Evolutionary conservation across 768 basidiomycete species (phyloP).

Genomic region (Suillus paluster): DNA sequence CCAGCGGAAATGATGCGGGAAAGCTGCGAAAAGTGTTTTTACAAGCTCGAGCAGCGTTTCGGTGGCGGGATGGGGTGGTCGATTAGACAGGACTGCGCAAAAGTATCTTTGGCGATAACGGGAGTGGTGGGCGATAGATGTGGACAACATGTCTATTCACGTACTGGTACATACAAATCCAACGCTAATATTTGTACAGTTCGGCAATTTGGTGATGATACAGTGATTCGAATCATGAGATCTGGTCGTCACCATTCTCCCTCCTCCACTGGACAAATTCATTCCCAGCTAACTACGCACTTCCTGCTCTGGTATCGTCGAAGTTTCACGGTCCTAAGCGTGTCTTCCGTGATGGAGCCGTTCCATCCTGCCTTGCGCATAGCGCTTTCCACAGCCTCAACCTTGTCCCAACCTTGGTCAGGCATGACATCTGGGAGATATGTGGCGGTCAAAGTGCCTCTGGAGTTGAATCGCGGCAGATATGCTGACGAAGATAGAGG

Average conservation of each 20-base stretch:
- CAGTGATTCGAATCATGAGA: slow-evolving; percentile 21
- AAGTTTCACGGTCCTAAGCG: slow-evolving; percentile 75
- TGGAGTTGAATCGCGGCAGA: slow-evolving; percentile 57
- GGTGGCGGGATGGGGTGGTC: slow-evolving; percentile 47
- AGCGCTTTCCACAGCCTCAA: slow-evolving; percentile 88
- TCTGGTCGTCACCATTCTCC: slow-evolving; percentile 43
- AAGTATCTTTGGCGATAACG: slow-evolving; percentile 35
- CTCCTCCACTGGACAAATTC: slow-evolving; percentile 80
- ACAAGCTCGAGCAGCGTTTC: slow-evolving; percentile 59
- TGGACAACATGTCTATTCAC: slow-evolving; percentile 7
- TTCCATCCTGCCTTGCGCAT: slow-evolving; percentile 94
- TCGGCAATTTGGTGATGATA: slow-evolving; percentile 15
- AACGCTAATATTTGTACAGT: slow-evolving; percentile 16
- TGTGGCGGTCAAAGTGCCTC: slow-evolving; percentile 76
- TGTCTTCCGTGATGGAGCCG: slow-evolving; percentile 80
- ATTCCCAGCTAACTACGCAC: slow-evolving; percentile 69
- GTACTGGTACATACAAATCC: slow-evolving; percentile 8
- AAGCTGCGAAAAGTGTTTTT: slow-evolving; percentile 61
- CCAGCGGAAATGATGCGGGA: slow-evolving; percentile 54
- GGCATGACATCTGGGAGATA: slow-evolving; percentile 93
- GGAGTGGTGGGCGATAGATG: slow-evolving; percentile 2
- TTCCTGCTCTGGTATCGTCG: slow-evolving; percentile 82
- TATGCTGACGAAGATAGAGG: slow-evolving; percentile 69
- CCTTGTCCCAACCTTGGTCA: slow-evolving; percentile 93
- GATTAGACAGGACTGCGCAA: slow-evolving; percentile 48